A percentile compares a stretch with the other conserved stretches of the same genome.
Evolutionary conservation across 108 stramenopile species (phyloP).

Genomic region (Cyclostephanos tholiformis): DNA sequence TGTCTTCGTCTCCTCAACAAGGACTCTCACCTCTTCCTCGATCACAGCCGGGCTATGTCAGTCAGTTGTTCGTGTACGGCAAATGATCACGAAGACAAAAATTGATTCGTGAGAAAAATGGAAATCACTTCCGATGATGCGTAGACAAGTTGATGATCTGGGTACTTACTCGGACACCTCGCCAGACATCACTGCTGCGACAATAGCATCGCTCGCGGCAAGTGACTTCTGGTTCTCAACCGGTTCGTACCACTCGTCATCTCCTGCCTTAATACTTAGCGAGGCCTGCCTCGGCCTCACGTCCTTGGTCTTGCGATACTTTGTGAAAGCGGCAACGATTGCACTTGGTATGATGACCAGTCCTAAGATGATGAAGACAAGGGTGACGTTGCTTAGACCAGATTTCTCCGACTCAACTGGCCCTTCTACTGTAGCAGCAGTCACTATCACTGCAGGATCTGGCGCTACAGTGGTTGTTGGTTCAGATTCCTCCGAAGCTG

Average conservation of each 20-base stretch:
- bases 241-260: not conserved
- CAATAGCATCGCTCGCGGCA: conserved; percentile 25
- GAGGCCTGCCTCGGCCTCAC: not conserved
- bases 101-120: not conserved
- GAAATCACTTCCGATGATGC: not conserved
- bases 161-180: not conserved
- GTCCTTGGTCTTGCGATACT: not conserved
- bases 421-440: too few species aligned
- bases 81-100: not conserved
- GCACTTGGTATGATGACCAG: not conserved
- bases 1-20: conserved; percentile 5
- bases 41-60: not conserved
- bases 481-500: too few species aligned
- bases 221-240: not conserved
- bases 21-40: conserved; percentile 3
- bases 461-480: too few species aligned
- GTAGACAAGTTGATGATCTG: not conserved
- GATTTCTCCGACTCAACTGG: not conserved
- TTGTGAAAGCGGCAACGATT: not conserved
- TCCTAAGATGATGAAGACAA: conserved; percentile 12
- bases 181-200: conserved; percentile 1
- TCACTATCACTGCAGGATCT: too few species aligned
- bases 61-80: not conserved
- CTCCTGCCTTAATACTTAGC: not conserved
- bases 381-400: not conserved